Base-by-base conservation (phyloP, 768 basidiomycete genomes). In the Mycena filopes region DNA sequence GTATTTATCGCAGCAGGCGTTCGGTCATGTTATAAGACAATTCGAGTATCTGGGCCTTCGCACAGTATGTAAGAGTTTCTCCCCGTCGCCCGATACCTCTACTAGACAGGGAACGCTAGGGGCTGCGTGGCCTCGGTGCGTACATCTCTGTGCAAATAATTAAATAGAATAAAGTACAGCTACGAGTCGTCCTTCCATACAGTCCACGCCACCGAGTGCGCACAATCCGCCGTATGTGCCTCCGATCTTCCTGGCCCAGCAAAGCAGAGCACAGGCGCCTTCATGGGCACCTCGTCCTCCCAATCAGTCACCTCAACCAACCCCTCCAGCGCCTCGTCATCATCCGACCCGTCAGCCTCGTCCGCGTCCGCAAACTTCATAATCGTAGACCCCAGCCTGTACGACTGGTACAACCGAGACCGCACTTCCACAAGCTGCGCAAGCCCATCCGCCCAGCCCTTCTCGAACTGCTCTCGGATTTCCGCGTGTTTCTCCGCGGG, bases 361-460 rank as follows among this genome's bases (percentile, higher is more conserved):
- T 66, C 77, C 41, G 55, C 59, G 25, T 77, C 76, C 18, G 63
- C 69, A 58, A 86, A 81, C 16, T 75, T 75, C 78, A 89, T 73
- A 42, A 86, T 73, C 31, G 76, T 77, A 1, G 64, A 55, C 21
- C 84, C 84, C 63, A 86, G 85, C 43, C 66, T 74, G 70, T 82
- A 84, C 29, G 84, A 87, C 66, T 81, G 76, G 53, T 77, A 71
- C 57, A 87, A 66, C 57, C 88, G 78, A 7, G 72, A 74, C 31
- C 84, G 81, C 16, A 81, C 83, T n/a, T 82, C 81, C n/a, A 74
- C 74, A 25, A 92, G 77, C 49, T 84, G 83, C 18, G 77, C 74
- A 48, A 91, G 69, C 4, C 90, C 91, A 67, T 87, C 84, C 3
- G 75, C 73, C 90, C 90, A 92, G 18, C 90, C 91, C 28, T 75